These are phyloP conservation scores for Herpetomonas samuelpessoai DNA, from an alignment of 208 protist species.

Conservation along the genomic window DNA sequence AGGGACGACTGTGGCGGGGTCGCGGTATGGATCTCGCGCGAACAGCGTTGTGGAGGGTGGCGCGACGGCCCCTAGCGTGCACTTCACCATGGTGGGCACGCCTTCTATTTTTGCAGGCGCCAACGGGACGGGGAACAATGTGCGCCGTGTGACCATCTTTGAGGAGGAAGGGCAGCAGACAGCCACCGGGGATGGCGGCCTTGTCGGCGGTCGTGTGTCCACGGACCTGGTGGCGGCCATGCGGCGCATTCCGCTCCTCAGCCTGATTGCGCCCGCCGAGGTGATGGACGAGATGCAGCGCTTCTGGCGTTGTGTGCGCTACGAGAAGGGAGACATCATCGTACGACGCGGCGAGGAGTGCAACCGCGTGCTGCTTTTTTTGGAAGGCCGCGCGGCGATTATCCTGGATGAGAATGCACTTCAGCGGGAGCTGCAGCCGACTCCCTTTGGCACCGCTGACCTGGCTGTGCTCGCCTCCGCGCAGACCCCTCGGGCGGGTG, in stretches of 20 bases:
- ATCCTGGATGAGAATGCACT: constrained; percentile 31
- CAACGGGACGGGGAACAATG: not conserved
- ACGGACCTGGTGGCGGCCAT: constrained; percentile 39
- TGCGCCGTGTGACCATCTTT: constrained; percentile 42
- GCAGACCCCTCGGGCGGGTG: not conserved
- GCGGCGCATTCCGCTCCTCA: constrained; percentile 35
- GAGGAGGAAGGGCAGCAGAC: constrained; percentile 15
- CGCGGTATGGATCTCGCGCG: not conserved
- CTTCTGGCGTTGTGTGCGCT: constrained; percentile 43
- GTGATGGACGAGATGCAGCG: constrained; percentile 22
- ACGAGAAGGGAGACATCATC: constrained; percentile 47
- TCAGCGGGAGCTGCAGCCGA: constrained; percentile 15
- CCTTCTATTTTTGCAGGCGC: not conserved
- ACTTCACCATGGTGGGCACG: not conserved
- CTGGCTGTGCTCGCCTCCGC: constrained; percentile 10
- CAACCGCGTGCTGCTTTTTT: constrained; percentile 69
- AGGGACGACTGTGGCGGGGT: too few relatives aligned
- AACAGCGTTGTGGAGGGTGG: not conserved
- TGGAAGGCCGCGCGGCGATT: constrained; percentile 47
- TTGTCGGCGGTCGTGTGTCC: constrained; percentile 26
- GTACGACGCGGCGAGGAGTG: constrained; percentile 65
- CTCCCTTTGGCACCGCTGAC: constrained; percentile 11
- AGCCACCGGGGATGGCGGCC: constrained; percentile 1
- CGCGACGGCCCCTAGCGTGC: not conserved
- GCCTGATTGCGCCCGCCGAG: constrained; percentile 19